Conservation (phyloP, 805 yeast species). For the Starmerella sirachaensis region DNA sequence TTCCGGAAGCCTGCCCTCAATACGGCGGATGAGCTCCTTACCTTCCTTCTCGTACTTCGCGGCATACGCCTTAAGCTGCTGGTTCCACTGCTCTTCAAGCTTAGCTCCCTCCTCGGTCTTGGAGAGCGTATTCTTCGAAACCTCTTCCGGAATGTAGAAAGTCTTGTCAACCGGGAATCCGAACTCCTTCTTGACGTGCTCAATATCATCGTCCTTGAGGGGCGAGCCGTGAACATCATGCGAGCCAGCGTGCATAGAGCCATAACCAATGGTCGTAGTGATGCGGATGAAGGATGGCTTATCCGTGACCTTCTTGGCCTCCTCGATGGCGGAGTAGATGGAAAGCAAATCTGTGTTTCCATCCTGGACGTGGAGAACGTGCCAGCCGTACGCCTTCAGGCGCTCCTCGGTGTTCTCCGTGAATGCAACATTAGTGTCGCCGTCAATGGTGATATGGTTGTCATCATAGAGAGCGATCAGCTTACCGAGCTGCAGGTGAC, state of each 20-base stretch:
- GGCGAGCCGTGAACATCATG: slow-evolving; percentile 95
- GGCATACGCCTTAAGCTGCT: slow-evolving; percentile 47
- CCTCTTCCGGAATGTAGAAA: slow-evolving; percentile 74
- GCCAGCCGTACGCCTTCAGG: slow-evolving; percentile 92
- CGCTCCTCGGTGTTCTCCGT: slow-evolving; percentile 82
- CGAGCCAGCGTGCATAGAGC: slow-evolving; percentile 75
- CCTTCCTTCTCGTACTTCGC: slow-evolving; percentile 65
- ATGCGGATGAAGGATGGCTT: slow-evolving; percentile 87
- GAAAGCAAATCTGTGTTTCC: slow-evolving; percentile 71
- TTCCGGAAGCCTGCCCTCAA: slow-evolving; percentile 63
- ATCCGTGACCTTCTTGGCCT: slow-evolving; percentile 63
- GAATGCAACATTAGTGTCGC: slow-evolving; percentile 78
- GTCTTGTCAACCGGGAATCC: slow-evolving; percentile 81
- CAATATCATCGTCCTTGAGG: slow-evolving; percentile 82
- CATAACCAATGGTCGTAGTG: slow-evolving; percentile 87
- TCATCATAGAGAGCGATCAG: slow-evolving; percentile 93
- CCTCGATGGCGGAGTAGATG: slow-evolving; percentile 60
- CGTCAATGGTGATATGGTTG: slow-evolving; percentile 93
- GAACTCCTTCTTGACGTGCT: slow-evolving; percentile 66
- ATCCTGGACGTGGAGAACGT: slow-evolving; percentile 59
- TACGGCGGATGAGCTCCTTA: slow-evolving; percentile 69
- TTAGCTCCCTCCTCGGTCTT: slow-evolving; percentile 49
- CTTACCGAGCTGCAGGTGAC: slow-evolving; percentile 87
- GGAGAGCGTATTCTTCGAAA: slow-evolving; percentile 52
- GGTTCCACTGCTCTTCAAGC: slow-evolving; percentile 66